These are phyloP conservation scores for Bigelowiella natans DNA, from an alignment of 78 protist genomes.

Conservation along the genomic window DNA sequence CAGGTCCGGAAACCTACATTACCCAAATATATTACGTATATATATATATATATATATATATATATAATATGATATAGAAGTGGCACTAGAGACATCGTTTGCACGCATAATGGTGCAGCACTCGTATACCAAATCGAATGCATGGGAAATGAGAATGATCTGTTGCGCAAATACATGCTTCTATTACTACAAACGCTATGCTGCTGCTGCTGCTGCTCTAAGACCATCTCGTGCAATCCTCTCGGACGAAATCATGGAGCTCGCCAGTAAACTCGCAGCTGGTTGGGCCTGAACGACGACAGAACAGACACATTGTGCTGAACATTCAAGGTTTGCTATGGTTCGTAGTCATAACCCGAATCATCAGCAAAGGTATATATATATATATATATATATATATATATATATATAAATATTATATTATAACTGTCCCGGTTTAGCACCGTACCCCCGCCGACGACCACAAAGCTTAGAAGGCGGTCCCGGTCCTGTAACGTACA, in stretches of 20 bases:
- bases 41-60: not conserved
- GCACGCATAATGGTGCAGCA: too few species aligned
- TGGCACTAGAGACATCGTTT: too few species aligned
- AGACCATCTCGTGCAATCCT: not conserved
- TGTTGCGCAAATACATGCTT: too few species aligned
- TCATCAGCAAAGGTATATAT: not conserved
- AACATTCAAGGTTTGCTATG: not conserved
- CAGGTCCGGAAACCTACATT: not conserved
- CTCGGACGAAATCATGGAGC: slow-evolving; percentile 1
- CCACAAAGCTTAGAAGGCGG: not conserved
- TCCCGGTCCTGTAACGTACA: not conserved
- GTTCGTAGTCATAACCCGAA: not conserved
- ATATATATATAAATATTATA: not conserved
- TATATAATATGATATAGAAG: not conserved
- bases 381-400: not conserved
- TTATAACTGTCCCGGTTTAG: too few species aligned
- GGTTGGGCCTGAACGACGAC: not conserved
- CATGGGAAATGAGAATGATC: too few species aligned
- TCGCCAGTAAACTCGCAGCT: slow-evolving; percentile 14
- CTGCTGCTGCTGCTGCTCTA: too few species aligned
- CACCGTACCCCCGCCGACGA: slow-evolving; percentile 23
- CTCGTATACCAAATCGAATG: too few species aligned
- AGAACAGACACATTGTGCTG: not conserved
- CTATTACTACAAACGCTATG: too few species aligned
- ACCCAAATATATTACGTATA: not conserved